phyloP scores from a whole-genome alignment of 2,329 filamentous ascomycete genomes.

The Ascochyta viciae-villosae region DNA sequence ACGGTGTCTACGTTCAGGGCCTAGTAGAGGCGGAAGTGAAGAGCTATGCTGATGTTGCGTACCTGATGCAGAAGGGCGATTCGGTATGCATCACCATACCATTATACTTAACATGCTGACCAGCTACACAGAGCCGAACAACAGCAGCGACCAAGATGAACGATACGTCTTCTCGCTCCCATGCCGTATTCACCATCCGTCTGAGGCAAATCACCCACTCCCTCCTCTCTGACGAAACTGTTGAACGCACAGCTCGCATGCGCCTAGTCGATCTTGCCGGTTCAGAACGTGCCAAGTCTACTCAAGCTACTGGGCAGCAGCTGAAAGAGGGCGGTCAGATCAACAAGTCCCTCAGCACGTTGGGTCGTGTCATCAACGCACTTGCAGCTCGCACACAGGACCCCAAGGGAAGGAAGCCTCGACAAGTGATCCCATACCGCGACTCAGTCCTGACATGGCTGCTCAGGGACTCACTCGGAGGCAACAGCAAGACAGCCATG shows the following conservation, averaged over 20 bases:
- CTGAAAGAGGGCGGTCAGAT: slow-evolving; percentile 96
- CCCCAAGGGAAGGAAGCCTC: slow-evolving; percentile 48
- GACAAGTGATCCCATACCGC: slow-evolving; percentile 86
- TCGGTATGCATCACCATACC: slow-evolving; percentile 44
- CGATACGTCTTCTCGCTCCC: slow-evolving; percentile 93
- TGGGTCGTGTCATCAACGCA: slow-evolving; percentile 94
- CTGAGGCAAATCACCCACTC: slow-evolving; percentile 98
- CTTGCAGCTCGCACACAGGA: slow-evolving; percentile 70
- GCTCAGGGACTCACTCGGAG: slow-evolving; percentile 92
- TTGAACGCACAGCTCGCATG: slow-evolving; percentile 91
- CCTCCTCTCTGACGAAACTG: slow-evolving; percentile 95
- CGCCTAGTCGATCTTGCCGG: slow-evolving; percentile 93
- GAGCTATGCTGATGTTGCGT: slow-evolving; percentile 84
- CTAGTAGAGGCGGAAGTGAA: slow-evolving; percentile 91
- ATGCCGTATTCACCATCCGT: slow-evolving; percentile 97
- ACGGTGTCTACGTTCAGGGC: slow-evolving; percentile 96
- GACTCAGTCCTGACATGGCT: slow-evolving; percentile 87
- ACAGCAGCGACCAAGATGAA: slow-evolving; percentile 98
- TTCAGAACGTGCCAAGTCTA: slow-evolving; percentile 92
- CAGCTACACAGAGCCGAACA: slow-evolving; percentile 69
- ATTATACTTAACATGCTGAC: slow-evolving; percentile 12
- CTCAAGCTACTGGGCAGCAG: slow-evolving; percentile 89
- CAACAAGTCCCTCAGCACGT: slow-evolving; percentile 96
- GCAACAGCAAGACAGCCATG: slow-evolving; percentile 99
- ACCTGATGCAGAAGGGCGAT: slow-evolving; percentile 90